Conservation (phyloP, 2,329 filamentous ascomycete genomes). For the Ramichloridium luteum region DNA sequence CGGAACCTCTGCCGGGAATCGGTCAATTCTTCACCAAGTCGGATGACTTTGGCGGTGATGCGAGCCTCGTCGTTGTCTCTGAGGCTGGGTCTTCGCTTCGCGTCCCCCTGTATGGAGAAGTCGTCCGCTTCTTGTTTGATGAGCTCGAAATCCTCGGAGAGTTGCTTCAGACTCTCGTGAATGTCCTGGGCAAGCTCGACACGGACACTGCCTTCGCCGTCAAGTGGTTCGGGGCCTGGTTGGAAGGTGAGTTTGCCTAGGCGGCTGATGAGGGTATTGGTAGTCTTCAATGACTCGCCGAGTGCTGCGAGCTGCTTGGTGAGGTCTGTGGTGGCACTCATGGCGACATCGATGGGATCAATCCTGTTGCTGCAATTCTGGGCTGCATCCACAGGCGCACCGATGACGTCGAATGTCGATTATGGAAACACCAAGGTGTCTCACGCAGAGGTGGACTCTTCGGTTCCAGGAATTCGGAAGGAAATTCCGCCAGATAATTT, state of each 20-base stretch:
- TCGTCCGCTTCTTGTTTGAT: conserved; percentile 67
- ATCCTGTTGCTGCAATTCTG: too few relatives aligned
- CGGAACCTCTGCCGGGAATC: conserved; percentile 59
- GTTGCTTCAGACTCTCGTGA: conserved; percentile 60
- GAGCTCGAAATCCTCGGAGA: conserved; percentile 74
- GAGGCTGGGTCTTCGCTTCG: conserved; percentile 36
- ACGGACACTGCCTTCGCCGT: conserved; percentile 45
- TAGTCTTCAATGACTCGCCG: conserved; percentile 41
- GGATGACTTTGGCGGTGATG: conserved; percentile 53
- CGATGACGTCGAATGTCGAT: too few relatives aligned
- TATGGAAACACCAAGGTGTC: too few relatives aligned
- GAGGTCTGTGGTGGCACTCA: conserved; percentile 16
- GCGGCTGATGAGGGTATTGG: conserved; percentile 43
- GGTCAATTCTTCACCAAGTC: conserved; percentile 58
- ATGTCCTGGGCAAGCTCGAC: conserved; percentile 72
- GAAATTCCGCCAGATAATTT: too few relatives aligned
- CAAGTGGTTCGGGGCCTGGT: conserved; percentile 47
- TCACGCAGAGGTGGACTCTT: too few relatives aligned
- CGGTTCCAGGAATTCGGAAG: too few relatives aligned
- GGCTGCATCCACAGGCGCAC: too few relatives aligned
- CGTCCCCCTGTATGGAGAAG: conserved; percentile 37
- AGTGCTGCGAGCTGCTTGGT: conserved; percentile 26
- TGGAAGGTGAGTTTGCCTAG: conserved; percentile 49
- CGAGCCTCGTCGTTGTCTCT: conserved; percentile 45
- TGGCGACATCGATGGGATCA: too few relatives aligned